phyloP scores from a whole-genome alignment of 768 basidiomycete genomes.

The Kwoniella sp. region DNA sequence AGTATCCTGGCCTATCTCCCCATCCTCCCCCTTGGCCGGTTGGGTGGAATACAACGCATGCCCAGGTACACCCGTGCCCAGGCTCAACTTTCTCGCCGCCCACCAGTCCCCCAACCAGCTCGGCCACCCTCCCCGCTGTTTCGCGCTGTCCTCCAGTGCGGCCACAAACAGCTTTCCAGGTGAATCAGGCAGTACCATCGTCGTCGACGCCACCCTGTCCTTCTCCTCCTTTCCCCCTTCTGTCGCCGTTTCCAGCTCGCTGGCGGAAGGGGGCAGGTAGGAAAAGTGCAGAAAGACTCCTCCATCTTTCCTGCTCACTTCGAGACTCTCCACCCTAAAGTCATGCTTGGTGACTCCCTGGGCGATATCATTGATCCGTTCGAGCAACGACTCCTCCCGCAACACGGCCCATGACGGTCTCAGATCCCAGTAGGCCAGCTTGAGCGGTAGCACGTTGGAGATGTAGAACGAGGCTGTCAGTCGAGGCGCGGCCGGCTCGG shows the following conservation, averaged over 20 bases:
- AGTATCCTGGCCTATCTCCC: constrained; percentile 5
- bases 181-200: constrained; percentile 1
- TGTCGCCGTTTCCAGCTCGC: neutral
- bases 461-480: constrained; percentile 43
- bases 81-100: constrained; percentile 10
- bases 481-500: neutral
- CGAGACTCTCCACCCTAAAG: constrained; percentile 45
- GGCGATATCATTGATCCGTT: constrained; percentile 44
- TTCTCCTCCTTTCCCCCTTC: neutral
- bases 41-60: constrained; percentile 29
- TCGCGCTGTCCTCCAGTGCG: constrained; percentile 32
- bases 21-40: neutral
- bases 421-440: constrained; percentile 37
- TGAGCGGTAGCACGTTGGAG: constrained; percentile 47
- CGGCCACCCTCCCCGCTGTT: constrained; percentile 43
- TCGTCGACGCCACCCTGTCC: neutral
- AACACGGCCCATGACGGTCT: constrained; percentile 31
- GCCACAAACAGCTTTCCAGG: constrained; percentile 42
- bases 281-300: constrained; percentile 49
- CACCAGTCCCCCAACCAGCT: constrained; percentile 47
- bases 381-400: constrained; percentile 42
- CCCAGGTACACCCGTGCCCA: constrained; percentile 20
- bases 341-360: constrained; percentile 22
- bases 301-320: constrained; percentile 42
- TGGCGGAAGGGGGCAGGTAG: constrained; percentile 35